Evolutionary conservation across 768 basidiomycete genomes (phyloP).

Genomic region (Termitomyces sp.): DNA sequence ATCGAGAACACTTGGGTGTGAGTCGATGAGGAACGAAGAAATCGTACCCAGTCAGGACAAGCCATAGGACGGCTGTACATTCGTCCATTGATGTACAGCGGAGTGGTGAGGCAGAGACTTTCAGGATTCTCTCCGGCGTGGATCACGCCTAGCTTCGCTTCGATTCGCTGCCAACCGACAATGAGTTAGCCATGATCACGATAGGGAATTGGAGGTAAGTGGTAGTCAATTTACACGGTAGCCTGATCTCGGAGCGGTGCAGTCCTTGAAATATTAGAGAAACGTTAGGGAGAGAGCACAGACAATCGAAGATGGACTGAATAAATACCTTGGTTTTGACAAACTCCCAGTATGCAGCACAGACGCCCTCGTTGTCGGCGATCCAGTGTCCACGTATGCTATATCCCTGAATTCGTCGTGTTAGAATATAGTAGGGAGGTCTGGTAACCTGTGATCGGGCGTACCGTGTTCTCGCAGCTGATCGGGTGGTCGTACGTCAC

Average conservation of each 20-base stretch:
- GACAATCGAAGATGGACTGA: not conserved
- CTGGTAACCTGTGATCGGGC: not conserved
- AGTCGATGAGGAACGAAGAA: not conserved
- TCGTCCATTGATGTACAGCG: slow-evolving; percentile 2
- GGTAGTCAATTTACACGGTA: slow-evolving; percentile 1
- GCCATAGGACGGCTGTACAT: slow-evolving; percentile 5
- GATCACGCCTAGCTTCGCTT: slow-evolving; percentile 5
- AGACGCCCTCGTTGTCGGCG: slow-evolving; percentile 5
- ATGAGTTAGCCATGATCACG: not conserved
- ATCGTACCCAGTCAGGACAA: slow-evolving; percentile 12
- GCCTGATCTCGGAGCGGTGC: slow-evolving; percentile 9
- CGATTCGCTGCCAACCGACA: not conserved
- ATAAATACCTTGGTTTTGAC: slow-evolving; percentile 5
- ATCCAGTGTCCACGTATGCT: slow-evolving; percentile 9
- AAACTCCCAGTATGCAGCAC: slow-evolving; percentile 9
- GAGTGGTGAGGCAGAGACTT: slow-evolving; percentile 6
- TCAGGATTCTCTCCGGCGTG: slow-evolving; percentile 5
- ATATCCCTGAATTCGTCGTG: not conserved
- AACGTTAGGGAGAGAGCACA: not conserved
- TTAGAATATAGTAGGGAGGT: not conserved
- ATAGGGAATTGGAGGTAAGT: not conserved
- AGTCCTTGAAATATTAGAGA: not conserved
- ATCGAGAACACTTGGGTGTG: not conserved
- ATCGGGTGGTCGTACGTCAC: slow-evolving; percentile 11
- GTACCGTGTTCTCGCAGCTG: slow-evolving; percentile 12